phyloP scores from a whole-genome alignment of 257 asterid species.

The Scutellaria minor region DNA sequence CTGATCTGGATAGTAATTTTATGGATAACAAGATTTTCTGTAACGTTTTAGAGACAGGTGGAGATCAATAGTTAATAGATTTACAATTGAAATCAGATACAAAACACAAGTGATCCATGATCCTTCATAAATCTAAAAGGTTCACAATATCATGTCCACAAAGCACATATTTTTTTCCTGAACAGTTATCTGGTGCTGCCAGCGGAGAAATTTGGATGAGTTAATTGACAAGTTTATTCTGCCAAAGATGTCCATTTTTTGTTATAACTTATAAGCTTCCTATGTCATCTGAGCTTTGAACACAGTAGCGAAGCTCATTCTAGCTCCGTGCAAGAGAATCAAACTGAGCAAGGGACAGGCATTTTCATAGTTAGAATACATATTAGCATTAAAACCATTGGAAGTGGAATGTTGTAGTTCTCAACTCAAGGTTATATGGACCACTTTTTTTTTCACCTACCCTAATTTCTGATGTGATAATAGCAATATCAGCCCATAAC shows the following conservation, averaged over 20 bases:
- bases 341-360: not conserved
- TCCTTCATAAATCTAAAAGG: conserved; percentile 7
- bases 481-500: not conserved
- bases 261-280: not conserved
- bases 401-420: not conserved
- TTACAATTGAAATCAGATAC: not conserved
- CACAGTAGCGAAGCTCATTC: not conserved
- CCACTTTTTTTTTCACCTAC: conserved; percentile 17
- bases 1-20: not conserved
- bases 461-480: conserved; percentile 14
- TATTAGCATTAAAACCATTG: not conserved
- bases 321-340: not conserved
- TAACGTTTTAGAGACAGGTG: conserved; percentile 17
- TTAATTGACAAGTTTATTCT: conserved; percentile 7
- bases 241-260: not conserved
- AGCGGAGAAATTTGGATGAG: conserved; percentile 12
- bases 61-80: conserved; percentile 12
- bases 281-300: conserved; percentile 1
- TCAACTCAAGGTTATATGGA: not conserved
- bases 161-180: conserved; percentile 19
- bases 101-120: not conserved
- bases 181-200: conserved; percentile 24
- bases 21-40: conserved; percentile 8
- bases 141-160: conserved; percentile 7
- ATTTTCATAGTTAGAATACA: not conserved